A percentile compares a stretch with the other conserved stretches of the same genome.
Evolutionary conservation across 2,329 filamentous ascomycete species (phyloP).

Genomic region (Epichloe sylvatica): DNA sequence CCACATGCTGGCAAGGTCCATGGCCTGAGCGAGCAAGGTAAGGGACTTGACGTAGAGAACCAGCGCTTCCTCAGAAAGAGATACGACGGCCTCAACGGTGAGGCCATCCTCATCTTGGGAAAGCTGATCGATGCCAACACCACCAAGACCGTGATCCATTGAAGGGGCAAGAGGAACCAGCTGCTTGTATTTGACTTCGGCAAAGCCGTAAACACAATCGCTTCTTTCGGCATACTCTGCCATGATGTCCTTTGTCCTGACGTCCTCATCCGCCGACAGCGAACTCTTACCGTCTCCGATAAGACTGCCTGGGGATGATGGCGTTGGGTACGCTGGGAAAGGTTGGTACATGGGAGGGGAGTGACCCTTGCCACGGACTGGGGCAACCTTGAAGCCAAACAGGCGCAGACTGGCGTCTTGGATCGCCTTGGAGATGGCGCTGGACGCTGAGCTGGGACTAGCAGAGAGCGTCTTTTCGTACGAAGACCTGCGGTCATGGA

Average conservation of each 20-base stretch:
- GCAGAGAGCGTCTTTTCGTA: slow-evolving; percentile 65
- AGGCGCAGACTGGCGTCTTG: slow-evolving; percentile 75
- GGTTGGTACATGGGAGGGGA: slow-evolving; percentile 69
- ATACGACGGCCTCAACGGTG: slow-evolving; percentile 72
- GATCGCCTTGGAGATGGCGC: slow-evolving; percentile 86
- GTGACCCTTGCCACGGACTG: slow-evolving; percentile 49
- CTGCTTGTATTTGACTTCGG: slow-evolving; percentile 96
- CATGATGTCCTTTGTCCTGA: slow-evolving; percentile 61
- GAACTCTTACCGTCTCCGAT: slow-evolving; percentile 48
- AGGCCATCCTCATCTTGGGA: slow-evolving; percentile 55
- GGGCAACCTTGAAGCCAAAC: slow-evolving; percentile 57
- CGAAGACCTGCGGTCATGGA: slow-evolving; percentile 64
- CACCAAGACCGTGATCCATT: slow-evolving; percentile 54
- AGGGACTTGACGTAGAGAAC: slow-evolving; percentile 94
- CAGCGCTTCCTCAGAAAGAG: slow-evolving; percentile 83
- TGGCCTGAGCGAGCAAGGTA: slow-evolving; percentile 77
- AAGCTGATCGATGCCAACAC: slow-evolving; percentile 40
- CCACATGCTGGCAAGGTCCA: slow-evolving; percentile 89
- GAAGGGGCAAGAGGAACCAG: slow-evolving; percentile 80
- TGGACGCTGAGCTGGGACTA: slow-evolving; percentile 59
- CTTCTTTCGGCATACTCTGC: slow-evolving; percentile 87
- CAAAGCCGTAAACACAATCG: slow-evolving; percentile 94
- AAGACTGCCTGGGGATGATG: slow-evolving; percentile 45
- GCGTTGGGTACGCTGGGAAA: slow-evolving; percentile 71
- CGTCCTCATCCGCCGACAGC: slow-evolving; percentile 60